Conservation (phyloP, 257 asterid genomes). For the Solanum pennellii region DNA sequence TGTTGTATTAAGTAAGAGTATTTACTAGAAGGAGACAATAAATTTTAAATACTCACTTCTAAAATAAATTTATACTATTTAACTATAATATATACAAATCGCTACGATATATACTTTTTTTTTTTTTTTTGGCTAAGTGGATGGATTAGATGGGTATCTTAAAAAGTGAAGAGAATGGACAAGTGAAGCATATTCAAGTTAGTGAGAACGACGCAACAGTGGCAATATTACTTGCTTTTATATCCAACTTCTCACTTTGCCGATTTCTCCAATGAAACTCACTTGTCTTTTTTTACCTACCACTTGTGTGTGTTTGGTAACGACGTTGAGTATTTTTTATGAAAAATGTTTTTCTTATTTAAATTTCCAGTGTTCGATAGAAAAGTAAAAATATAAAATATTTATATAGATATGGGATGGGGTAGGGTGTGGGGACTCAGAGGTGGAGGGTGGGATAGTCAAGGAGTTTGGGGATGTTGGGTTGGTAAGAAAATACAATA, state of each 20-base stretch:
- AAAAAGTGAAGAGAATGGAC: background rate
- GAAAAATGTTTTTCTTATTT: background rate
- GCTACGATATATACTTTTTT: too few relatives aligned
- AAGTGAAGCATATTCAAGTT: background rate
- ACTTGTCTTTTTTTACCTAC: slow-evolving; percentile 9
- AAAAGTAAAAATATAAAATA: too few relatives aligned
- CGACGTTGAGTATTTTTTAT: too few relatives aligned
- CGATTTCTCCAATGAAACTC: slow-evolving; percentile 29
- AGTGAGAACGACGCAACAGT: slow-evolving; percentile 2
- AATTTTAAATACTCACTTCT: too few relatives aligned
- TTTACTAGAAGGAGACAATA: too few relatives aligned
- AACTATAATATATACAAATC: background rate
- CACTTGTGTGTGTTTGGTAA: background rate
- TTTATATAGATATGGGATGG: background rate
- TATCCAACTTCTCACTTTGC: slow-evolving; percentile 17
- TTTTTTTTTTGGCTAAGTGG: background rate
- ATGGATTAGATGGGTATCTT: background rate
- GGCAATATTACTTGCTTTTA: background rate
- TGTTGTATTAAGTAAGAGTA: too few relatives aligned
- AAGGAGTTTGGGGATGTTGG: background rate
- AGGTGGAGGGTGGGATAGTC: background rate
- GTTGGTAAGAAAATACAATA: background rate
- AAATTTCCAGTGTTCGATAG: background rate
- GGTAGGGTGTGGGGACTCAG: background rate
- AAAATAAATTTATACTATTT: too few relatives aligned